These are phyloP conservation scores for Trichoderma hamatum DNA, from an alignment of 2,329 filamentous ascomycete species.

Conservation along the genomic window DNA sequence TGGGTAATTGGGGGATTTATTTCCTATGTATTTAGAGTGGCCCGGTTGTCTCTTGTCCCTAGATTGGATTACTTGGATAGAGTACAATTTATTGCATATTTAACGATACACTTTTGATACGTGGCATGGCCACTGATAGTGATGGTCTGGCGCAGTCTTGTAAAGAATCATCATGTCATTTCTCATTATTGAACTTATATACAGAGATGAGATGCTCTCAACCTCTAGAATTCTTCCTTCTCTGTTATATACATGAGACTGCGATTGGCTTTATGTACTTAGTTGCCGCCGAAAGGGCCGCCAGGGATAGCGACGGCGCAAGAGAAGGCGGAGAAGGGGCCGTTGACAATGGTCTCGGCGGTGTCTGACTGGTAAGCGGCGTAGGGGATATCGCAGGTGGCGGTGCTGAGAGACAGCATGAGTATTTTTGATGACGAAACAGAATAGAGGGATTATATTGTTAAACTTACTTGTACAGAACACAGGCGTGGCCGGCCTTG, in stretches of 20 bases:
- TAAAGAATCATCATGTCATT: neutral
- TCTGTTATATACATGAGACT: neutral
- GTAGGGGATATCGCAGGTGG: conserved; percentile 2
- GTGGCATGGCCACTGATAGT: neutral
- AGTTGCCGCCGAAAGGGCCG: neutral
- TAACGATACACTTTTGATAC: neutral
- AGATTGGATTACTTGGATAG: neutral
- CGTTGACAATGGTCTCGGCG: neutral
- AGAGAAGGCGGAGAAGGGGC: neutral
- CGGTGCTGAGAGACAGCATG: neutral
- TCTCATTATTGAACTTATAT: neutral
- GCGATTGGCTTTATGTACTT: neutral
- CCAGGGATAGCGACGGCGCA: neutral
- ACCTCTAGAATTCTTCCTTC: neutral
- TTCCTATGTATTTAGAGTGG: neutral
- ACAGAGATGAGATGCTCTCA: neutral
- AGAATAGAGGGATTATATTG: neutral
- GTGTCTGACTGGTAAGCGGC: neutral
- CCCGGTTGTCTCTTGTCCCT: neutral
- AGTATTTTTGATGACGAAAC: neutral
- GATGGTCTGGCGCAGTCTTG: neutral
- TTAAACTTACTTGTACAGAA: conserved; percentile 6
- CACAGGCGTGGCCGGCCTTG: neutral
- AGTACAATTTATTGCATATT: neutral
- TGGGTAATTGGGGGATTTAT: neutral